Base-by-base conservation (phyloP, 1,139 yeast genomes). In the Magnusiomyces sp. region DNA sequence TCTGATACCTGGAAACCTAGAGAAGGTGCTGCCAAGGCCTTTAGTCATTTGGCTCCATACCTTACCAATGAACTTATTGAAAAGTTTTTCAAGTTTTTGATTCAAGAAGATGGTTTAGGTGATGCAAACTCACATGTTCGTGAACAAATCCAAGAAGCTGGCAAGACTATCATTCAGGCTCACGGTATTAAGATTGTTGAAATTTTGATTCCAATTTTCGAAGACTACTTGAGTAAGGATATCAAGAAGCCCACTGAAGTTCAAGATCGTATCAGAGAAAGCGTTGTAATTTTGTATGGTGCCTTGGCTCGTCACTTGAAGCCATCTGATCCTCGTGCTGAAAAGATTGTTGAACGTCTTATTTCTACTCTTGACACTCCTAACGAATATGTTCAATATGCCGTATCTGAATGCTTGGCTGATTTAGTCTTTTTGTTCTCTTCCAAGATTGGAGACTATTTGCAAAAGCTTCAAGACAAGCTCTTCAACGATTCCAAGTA, bases 111-210 rank as follows among this genome's bases (percentile, higher is more conserved):
- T n/a, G 83, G 89, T 0, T 68, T 89, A 48, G 89, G 87, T 37
- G 97, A 90, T 62, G 74, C 76, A 54, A 85, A 84, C 54, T 72
- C 77, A 2, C 69, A 78, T 49, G 96, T 88, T 2, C 80, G 92
- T 52, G 85, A 81, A 56, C 94, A 85, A 62, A 75, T 90, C 64
- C 89, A 88, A 62, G 92, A 83, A 52, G 94, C 96, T n/a, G 98
- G 96, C 50, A 74, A 83, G 51, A 79, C 76, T 41, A 73, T 87
- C 39, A 79, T 92, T 49, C 74, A 80, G 45, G 60, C 64, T 1
- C 84, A 83, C 57, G 96, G 95, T 17, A 71, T 77, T 19, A 63
- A 67, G 3, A 72, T 74, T 52, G 83, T 89, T 31, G 95, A 88
- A 61, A 68, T 71, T 2, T 72, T 92, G 60, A 81, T 88, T 57